These are phyloP conservation scores for Strigomonas culicis DNA, from an alignment of 208 protist genomes.

Conservation along the genomic window DNA sequence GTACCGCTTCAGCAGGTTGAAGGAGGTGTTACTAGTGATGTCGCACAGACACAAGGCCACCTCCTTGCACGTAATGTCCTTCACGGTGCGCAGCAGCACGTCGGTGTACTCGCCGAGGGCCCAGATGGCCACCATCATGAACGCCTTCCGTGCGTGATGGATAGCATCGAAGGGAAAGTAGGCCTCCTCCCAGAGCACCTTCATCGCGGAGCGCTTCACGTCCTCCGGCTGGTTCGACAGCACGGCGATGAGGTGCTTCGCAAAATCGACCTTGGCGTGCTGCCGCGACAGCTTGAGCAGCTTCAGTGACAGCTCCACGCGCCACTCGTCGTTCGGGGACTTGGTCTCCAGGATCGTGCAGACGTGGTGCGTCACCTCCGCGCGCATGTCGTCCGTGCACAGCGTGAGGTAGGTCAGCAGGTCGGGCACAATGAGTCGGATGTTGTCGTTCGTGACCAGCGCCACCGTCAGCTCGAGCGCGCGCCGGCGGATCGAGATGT, in stretches of 20 bases:
- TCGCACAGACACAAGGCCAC: constrained; percentile 58
- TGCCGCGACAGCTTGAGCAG: constrained; percentile 85
- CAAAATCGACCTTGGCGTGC: constrained; percentile 65
- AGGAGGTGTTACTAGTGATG: constrained; percentile 73
- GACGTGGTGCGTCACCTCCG: constrained; percentile 92
- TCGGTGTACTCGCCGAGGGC: constrained; percentile 97
- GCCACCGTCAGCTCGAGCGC: constrained; percentile 97
- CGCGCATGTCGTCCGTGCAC: constrained; percentile 91
- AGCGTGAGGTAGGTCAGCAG: constrained; percentile 93
- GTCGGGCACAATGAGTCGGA: constrained; percentile 94
- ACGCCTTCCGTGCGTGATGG: constrained; percentile 77
- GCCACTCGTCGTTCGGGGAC: constrained; percentile 95
- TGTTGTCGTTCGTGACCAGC: constrained; percentile 94
- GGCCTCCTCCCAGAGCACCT: constrained; percentile 88
- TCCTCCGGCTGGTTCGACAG: constrained; percentile 82
- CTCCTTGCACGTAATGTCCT: constrained; percentile 26
- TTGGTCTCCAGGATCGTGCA: constrained; percentile 91
- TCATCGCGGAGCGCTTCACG: constrained; percentile 85
- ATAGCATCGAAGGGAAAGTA: constrained; percentile 70
- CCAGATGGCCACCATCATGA: constrained; percentile 94
- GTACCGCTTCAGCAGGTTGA: constrained; percentile 86
- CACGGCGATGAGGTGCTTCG: constrained; percentile 83
- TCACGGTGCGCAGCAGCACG: constrained; percentile 47
- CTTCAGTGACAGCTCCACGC: constrained; percentile 94
- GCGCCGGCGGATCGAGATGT: constrained; percentile 96